Evolutionary conservation across 441 rosid species (phyloP).

Genomic region (Raphanus hybrid): DNA sequence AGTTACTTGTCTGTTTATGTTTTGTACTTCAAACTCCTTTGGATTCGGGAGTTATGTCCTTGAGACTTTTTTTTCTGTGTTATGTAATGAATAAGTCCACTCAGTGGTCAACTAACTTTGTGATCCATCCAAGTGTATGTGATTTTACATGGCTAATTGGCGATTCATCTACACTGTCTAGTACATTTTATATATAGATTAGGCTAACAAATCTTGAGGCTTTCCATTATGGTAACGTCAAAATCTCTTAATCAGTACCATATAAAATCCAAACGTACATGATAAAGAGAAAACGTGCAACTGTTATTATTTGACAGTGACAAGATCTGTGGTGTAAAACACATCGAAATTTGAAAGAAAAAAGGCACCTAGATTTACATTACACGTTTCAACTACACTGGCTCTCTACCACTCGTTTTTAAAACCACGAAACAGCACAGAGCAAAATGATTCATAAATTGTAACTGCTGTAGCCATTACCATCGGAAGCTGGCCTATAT

Average conservation of each 20-base stretch:
- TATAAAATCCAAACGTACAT: not conserved
- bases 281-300: not conserved
- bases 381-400: constrained; percentile 25
- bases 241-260: not conserved
- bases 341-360: not conserved
- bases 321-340: not conserved
- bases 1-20: not conserved
- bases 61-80: not conserved
- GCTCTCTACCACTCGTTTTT: constrained; percentile 25
- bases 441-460: constrained; percentile 21
- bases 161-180: not conserved
- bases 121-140: constrained; percentile 8
- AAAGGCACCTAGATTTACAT: constrained; percentile 32
- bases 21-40: not conserved
- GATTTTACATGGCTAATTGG: constrained; percentile 19
- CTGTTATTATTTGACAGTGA: constrained; percentile 2
- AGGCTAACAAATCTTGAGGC: not conserved
- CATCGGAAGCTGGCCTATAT: constrained; percentile 56
- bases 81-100: constrained; percentile 7
- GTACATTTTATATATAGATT: too few species aligned
- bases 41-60: not conserved
- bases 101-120: not conserved
- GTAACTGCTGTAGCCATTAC: constrained; percentile 40
- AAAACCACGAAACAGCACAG: constrained; percentile 10
- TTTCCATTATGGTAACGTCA: not conserved